Evolutionary conservation across 2,329 filamentous ascomycete species (phyloP).

Genomic region (Aspergillus oerlinghausenensis): DNA sequence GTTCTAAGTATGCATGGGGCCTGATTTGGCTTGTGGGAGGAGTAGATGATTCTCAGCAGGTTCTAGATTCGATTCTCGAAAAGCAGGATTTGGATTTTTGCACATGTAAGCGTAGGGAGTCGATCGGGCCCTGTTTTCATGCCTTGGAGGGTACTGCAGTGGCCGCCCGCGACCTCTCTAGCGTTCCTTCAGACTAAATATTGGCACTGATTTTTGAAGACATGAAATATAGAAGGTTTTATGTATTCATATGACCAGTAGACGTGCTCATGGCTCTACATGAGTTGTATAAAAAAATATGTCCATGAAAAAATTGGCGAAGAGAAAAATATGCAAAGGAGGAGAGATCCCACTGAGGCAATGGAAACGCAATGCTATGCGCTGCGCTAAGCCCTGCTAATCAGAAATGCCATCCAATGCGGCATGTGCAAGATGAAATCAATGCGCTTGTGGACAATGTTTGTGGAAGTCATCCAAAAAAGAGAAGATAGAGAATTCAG

Average conservation of each 20-base stretch:
- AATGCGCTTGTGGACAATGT: neutral
- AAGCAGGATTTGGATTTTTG: neutral
- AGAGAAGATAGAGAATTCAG: neutral
- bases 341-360: neutral
- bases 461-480: neutral
- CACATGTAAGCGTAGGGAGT: neutral
- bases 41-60: too few relatives aligned
- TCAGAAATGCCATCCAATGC: neutral
- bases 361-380: neutral
- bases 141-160: neutral
- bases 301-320: neutral
- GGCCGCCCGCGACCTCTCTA: too few relatives aligned
- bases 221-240: neutral
- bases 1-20: neutral
- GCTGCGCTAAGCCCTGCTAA: neutral
- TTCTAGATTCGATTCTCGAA: neutral
- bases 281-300: neutral
- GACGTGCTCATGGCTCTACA: neutral
- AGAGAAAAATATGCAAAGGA: neutral
- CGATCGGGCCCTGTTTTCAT: neutral
- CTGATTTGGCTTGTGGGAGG: neutral
- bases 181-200: too few relatives aligned
- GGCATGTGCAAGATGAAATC: neutral
- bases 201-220: neutral
- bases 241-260: neutral